Evolutionary conservation across 2,329 filamentous ascomycete species (phyloP).

Genomic region (Aspergillus sp.): DNA sequence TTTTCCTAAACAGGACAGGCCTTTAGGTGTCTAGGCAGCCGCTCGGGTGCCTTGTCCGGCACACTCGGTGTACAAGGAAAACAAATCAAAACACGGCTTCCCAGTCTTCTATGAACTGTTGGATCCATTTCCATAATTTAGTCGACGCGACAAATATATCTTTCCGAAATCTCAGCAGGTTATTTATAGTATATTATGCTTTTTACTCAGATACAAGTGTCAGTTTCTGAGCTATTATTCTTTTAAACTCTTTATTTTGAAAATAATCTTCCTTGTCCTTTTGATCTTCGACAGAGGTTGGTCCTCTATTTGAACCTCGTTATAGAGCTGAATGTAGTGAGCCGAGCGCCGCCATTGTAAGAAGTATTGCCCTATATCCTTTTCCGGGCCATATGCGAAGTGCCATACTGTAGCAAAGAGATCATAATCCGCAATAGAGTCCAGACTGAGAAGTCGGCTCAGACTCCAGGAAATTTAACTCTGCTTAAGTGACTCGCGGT

Average conservation of each 20-base stretch:
- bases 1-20: too few species aligned
- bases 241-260: conserved; percentile 7
- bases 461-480: conserved; percentile 15
- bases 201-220: conserved; percentile 20
- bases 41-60: too few species aligned
- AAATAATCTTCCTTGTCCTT: conserved; percentile 18
- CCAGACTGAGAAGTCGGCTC: conserved; percentile 20
- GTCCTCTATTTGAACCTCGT: conserved; percentile 15
- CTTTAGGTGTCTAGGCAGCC: too few species aligned
- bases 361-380: conserved; percentile 10
- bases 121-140: conserved; percentile 22
- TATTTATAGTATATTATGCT: conserved; percentile 7
- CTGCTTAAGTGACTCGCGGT: conserved; percentile 12
- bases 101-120: conserved; percentile 17
- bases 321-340: conserved; percentile 14
- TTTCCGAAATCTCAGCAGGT: conserved; percentile 13
- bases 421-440: conserved; percentile 18
- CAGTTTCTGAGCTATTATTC: conserved; percentile 19
- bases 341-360: conserved; percentile 8
- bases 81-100: not conserved
- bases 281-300: conserved; percentile 10
- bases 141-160: conserved; percentile 20
- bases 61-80: too few species aligned
- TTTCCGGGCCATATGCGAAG: not conserved
- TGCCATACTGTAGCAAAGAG: conserved; percentile 20